These are phyloP conservation scores for Drechslerella coelobrocha DNA, from an alignment of 2,329 filamentous ascomycete species.

Conservation along the genomic window DNA sequence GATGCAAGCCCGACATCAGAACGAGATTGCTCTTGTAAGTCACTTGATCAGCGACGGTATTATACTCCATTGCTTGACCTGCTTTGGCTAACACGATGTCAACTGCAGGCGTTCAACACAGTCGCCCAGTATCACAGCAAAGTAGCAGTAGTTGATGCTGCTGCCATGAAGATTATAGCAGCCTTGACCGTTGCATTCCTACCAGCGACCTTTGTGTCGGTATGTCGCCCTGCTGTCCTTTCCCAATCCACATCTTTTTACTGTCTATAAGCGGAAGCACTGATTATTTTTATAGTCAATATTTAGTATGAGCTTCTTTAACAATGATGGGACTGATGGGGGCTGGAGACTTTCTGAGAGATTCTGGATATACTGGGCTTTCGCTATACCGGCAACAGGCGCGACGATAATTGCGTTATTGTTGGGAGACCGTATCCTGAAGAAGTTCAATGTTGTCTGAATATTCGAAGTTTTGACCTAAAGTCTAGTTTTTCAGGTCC, in stretches of 20 bases:
- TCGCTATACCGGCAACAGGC: slow-evolving; percentile 26
- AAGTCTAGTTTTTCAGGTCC: too few relatives aligned
- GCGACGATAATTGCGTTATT: slow-evolving; percentile 10
- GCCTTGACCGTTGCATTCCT: slow-evolving; percentile 34
- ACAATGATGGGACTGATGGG: slow-evolving; percentile 20
- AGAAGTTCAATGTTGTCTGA: slow-evolving; percentile 4
- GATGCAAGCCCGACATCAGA: slow-evolving; percentile 40
- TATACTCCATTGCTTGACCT: too few relatives aligned
- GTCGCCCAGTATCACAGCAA: slow-evolving; percentile 44
- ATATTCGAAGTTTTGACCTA: background rate
- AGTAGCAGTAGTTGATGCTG: slow-evolving; percentile 20
- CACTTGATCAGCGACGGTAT: background rate
- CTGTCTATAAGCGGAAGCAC: background rate
- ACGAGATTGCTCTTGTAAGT: slow-evolving; percentile 34
- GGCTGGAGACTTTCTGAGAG: slow-evolving; percentile 27
- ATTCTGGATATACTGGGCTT: slow-evolving; percentile 47
- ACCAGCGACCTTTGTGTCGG: slow-evolving; percentile 41
- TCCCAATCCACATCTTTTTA: background rate
- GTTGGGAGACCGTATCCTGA: slow-evolving; percentile 7
- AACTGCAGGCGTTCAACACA: slow-evolving; percentile 30
- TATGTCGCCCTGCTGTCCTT: slow-evolving; percentile 7
- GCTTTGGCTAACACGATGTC: background rate
- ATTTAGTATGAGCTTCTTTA: slow-evolving; percentile 48
- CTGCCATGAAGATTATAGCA: slow-evolving; percentile 34
- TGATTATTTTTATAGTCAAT: slow-evolving; percentile 23